Evolutionary conservation across 352 stramenopile genomes (phyloP).

Genomic region (Pythium apleroticum): DNA sequence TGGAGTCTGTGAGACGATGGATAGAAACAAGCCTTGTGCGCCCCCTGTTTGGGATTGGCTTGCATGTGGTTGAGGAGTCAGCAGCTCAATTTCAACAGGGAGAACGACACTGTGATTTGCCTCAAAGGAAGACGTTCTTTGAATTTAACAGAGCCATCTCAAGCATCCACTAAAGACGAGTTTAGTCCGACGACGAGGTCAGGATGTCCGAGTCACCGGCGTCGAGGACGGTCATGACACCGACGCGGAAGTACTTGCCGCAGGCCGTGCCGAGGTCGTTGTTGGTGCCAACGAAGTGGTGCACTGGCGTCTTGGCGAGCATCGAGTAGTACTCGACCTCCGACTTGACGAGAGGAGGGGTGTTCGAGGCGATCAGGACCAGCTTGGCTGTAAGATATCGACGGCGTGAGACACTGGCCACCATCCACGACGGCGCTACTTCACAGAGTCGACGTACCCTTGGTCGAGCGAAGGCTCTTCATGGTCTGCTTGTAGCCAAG

Average conservation of each 20-base stretch:
- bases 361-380: conserved; percentile 98
- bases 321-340: conserved; percentile 99
- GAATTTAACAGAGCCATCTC: conserved; percentile 5
- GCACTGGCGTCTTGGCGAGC: conserved; percentile 97
- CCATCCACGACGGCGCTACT: too few species aligned
- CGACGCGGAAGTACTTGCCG: conserved; percentile 99
- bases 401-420: background rate
- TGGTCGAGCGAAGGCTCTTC: conserved; percentile 95
- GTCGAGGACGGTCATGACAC: conserved; percentile 95
- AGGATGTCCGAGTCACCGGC: conserved; percentile 99
- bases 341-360: conserved; percentile 97
- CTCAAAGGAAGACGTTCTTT: conserved; percentile 10
- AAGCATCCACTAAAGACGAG: conserved; percentile 13
- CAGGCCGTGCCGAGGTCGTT: conserved; percentile 98
- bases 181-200: conserved; percentile 65
- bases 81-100: too few species aligned
- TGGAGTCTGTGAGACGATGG: too few species aligned
- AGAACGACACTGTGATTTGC: too few species aligned
- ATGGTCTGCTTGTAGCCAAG: conserved; percentile 99
- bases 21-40: too few species aligned
- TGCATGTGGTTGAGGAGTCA: too few species aligned
- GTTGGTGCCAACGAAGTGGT: conserved; percentile 99
- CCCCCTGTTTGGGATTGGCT: too few species aligned
- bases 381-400: conserved; percentile 88
- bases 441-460: conserved; percentile 49